Base-by-base conservation (phyloP, 495 filamentous ascomycete species). In the Wilcoxina mikolae region DNA sequence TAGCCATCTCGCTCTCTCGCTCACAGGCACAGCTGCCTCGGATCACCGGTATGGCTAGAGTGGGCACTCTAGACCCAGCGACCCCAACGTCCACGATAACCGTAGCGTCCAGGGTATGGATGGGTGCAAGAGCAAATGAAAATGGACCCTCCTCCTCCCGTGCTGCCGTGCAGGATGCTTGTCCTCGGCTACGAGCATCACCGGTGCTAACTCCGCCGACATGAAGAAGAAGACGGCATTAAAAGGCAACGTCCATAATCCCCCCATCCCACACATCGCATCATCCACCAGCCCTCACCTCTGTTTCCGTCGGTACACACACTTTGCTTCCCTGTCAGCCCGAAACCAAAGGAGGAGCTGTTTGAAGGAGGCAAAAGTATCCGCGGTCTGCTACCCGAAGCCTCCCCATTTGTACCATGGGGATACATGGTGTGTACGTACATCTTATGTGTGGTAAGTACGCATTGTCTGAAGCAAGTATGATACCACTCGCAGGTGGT, bases 111-210 rank as follows among this genome's bases (percentile, higher is more conserved):
- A n/a, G n/a, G n/a, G n/a, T n/a, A n/a, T n/a, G n/a, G n/a, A n/a
- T n/a, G n/a, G n/a, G n/a, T n/a, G 31, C 7, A 35, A 7, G 31
- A 35, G 31, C 31, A 35, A 35, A 35, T 35, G 31, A 35, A 35
- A 35, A 35, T 15, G 31, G 31, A 58, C 49, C 27, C 55, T n/a
- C n/a, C 50, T 50, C 15, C 39, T 57, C 54, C 39, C 56, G 54
- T 28, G 56, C 58, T 55, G 58, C 57, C 31, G 56, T 60, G 20
- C 58, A 60, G 39, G 58, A 60, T 31, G 55, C 58, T 25, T 57
- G n/a, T 60, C 56, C 48, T 57, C n/a, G 51, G 50, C 31, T 35
- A 15, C 31, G 31, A 35, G 31, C 31, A 15, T 35, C 31, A 35
- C 15, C 31, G 31, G 31, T 15, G 31, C 7, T 15, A 35, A 35